A percentile compares a stretch with the other conserved stretches of the same genome.
phyloP scores from a whole-genome alignment of 2,329 filamentous ascomycete species.

The Didymella exigua region DNA sequence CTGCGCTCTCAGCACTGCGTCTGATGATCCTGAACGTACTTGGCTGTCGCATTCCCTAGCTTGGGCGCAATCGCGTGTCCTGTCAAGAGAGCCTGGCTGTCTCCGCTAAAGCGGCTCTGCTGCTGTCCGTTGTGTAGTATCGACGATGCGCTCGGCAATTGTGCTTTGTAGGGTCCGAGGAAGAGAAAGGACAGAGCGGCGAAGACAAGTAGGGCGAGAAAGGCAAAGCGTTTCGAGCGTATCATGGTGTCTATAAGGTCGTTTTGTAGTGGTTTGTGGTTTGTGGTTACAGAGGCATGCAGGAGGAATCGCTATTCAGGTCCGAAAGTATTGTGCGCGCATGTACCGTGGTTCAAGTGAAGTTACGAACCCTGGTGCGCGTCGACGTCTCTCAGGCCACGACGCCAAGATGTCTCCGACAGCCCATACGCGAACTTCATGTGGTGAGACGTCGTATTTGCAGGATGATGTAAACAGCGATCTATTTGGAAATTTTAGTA shows the following conservation, averaged over 20 bases:
- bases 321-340: background rate
- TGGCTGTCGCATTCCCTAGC: slow-evolving; percentile 80
- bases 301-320: background rate
- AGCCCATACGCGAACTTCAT: slow-evolving; percentile 4
- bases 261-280: background rate
- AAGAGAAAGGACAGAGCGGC: slow-evolving; percentile 63
- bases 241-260: slow-evolving; percentile 29
- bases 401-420: slow-evolving; percentile 7
- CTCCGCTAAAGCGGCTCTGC: slow-evolving; percentile 28
- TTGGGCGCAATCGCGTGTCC: slow-evolving; percentile 79
- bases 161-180: slow-evolving; percentile 62
- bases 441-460: background rate
- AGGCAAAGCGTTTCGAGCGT: slow-evolving; percentile 45
- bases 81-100: slow-evolving; percentile 52
- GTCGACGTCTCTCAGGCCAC: slow-evolving; percentile 6
- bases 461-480: background rate
- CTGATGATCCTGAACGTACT: slow-evolving; percentile 48
- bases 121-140: slow-evolving; percentile 23
- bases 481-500: background rate
- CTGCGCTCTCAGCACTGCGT: background rate
- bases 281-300: background rate
- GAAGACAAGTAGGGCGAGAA: slow-evolving; percentile 60
- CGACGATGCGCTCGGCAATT: slow-evolving; percentile 34
- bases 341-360: background rate
- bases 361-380: background rate